Percentiles rank a stretch among this genome's conserved stretches.
phyloP scores from a whole-genome alignment of 2,329 filamentous ascomycete genomes.

The Aspergillus quadrilineatus region DNA sequence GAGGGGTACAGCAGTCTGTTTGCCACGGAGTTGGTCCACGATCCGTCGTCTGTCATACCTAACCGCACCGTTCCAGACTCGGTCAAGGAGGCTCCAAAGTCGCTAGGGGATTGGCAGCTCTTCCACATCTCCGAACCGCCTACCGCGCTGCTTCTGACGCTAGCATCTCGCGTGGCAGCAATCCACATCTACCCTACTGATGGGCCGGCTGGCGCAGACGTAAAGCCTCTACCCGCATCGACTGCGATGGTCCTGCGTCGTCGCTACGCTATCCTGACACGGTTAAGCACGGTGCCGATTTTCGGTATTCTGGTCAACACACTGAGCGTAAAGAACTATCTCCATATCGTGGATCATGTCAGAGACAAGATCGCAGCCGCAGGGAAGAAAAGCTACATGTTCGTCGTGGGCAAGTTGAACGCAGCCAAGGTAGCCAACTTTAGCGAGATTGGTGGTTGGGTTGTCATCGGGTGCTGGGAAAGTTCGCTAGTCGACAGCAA shows the following conservation, averaged over 20 bases:
- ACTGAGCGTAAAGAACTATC: slow-evolving; percentile 85
- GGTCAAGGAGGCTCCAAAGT: slow-evolving; percentile 45
- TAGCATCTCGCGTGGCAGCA: slow-evolving; percentile 75
- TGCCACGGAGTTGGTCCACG: slow-evolving; percentile 69
- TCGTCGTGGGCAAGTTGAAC: slow-evolving; percentile 96
- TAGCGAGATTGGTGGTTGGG: slow-evolving; percentile 91
- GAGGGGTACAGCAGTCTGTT: slow-evolving; percentile 70
- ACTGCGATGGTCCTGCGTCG: slow-evolving; percentile 68
- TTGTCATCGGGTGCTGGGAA: slow-evolving; percentile 97
- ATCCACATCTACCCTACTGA: slow-evolving; percentile 74
- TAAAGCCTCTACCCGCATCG: slow-evolving; percentile 49
- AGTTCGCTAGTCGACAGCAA: slow-evolving; percentile 87
- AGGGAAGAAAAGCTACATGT: slow-evolving; percentile 92
- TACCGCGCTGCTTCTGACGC: slow-evolving; percentile 77
- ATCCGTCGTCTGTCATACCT: slow-evolving; percentile 77
- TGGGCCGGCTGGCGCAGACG: slow-evolving; percentile 24
- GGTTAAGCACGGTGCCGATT: slow-evolving; percentile 74
- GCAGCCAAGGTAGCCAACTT: slow-evolving; percentile 96
- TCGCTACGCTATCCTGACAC: slow-evolving; percentile 82
- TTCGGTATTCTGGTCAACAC: slow-evolving; percentile 97
- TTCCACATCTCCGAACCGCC: slow-evolving; percentile 84
- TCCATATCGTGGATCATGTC: slow-evolving; percentile 73
- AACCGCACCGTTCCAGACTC: slow-evolving; percentile 70
- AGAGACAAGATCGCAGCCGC: slow-evolving; percentile 70
- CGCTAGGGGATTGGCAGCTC: slow-evolving; percentile 67